Evolutionary conservation across 371 early-diverging fungal species (phyloP).

Genomic region (Mucor mucedo): DNA sequence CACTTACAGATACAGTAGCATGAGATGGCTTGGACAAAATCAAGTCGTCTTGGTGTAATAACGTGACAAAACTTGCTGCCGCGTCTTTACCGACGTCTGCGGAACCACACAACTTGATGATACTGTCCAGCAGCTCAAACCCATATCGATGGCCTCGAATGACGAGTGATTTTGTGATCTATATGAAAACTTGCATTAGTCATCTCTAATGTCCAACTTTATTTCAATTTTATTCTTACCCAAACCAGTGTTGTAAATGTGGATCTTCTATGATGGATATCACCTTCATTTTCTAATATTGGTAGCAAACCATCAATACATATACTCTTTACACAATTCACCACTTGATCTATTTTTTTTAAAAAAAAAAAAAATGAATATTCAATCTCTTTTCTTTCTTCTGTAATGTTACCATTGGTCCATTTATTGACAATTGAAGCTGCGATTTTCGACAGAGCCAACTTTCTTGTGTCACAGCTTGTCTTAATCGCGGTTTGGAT

Average conservation of each 20-base stretch:
- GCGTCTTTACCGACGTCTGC: slow-evolving; percentile 55
- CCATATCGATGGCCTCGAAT: slow-evolving; percentile 56
- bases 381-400: neutral
- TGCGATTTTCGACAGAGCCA: slow-evolving; percentile 46
- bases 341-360: slow-evolving; percentile 25
- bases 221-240: slow-evolving; percentile 1
- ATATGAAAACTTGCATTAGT: slow-evolving; percentile 8
- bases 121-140: slow-evolving; percentile 55
- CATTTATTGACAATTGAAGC: slow-evolving; percentile 60
- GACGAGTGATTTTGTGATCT: slow-evolving; percentile 67
- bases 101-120: slow-evolving; percentile 56
- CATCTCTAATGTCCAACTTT: neutral
- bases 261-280: slow-evolving; percentile 10
- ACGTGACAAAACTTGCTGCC: slow-evolving; percentile 63
- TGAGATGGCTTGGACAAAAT: slow-evolving; percentile 69
- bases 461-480: slow-evolving; percentile 28
- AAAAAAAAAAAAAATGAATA: neutral
- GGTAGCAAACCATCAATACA: slow-evolving; percentile 12
- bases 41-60: slow-evolving; percentile 69
- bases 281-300: neutral
- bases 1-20: slow-evolving; percentile 63
- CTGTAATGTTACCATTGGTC: slow-evolving; percentile 40
- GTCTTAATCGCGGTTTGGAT: slow-evolving; percentile 44
- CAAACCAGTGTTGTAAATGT: slow-evolving; percentile 16
- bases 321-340: slow-evolving; percentile 9